Conservation (phyloP, 2,329 filamentous ascomycete species). For the Xylariaceae sp. region DNA sequence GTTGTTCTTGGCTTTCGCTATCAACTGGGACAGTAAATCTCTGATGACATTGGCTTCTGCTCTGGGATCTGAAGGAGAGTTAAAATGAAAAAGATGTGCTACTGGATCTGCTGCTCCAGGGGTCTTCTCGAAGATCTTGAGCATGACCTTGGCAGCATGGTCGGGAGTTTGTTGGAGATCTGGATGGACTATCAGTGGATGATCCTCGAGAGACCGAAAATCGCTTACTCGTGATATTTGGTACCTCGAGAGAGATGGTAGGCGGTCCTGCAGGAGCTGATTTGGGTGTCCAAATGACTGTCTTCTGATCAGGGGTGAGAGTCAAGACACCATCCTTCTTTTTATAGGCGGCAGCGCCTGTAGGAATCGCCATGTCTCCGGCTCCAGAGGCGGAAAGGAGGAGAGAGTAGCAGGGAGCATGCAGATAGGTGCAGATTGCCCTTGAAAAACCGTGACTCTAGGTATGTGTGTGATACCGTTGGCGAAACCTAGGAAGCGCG, state of each 20-base stretch:
- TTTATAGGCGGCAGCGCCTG: conserved; percentile 76
- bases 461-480: too few species aligned
- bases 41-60: conserved; percentile 82
- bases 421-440: too few species aligned
- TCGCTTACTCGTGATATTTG: conserved; percentile 74
- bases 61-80: conserved; percentile 68
- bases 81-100: conserved; percentile 85
- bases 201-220: conserved; percentile 4
- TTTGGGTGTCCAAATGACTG: conserved; percentile 76
- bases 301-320: conserved; percentile 67
- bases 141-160: conserved; percentile 82
- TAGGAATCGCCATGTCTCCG: conserved; percentile 50
- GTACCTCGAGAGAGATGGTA: conserved; percentile 64
- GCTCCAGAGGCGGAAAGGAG: too few species aligned
- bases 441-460: too few species aligned
- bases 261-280: conserved; percentile 57
- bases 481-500: too few species aligned
- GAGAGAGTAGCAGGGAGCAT: too few species aligned
- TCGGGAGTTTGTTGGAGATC: conserved; percentile 95
- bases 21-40: conserved; percentile 72
- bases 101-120: conserved; percentile 55
- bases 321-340: conserved; percentile 89
- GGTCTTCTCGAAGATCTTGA: conserved; percentile 81
- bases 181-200: conserved; percentile 30
- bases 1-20: conserved; percentile 61